Base-by-base conservation (phyloP, 805 yeast species). In the Hanseniaspora hatyaiensis region DNA sequence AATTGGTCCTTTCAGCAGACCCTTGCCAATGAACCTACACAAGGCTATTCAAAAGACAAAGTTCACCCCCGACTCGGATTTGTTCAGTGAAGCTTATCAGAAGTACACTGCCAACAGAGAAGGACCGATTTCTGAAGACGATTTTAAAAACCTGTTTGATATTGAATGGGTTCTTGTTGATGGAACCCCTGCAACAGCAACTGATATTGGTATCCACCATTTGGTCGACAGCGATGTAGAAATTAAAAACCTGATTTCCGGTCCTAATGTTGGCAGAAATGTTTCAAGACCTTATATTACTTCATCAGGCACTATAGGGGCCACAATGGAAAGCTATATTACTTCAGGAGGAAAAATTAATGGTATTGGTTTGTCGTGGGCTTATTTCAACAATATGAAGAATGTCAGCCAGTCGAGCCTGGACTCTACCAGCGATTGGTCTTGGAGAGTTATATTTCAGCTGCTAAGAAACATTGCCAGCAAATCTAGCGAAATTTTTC, bases 171-270 rank as follows among this genome's bases (percentile, higher is more conserved):
- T 78, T 32, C 65, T 89, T 40, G 67, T 92, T 9, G 87, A 85
- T 62, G 94, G 95, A 34, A 92, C 98, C 0, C 98, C 98, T 0
- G 98, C 97, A 13, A 82, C 95, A 1, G 86, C 96, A 64, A 74
- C 94, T 3, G 95, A 89, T 63, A 75, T 92, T 49, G 98, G 96
- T 2, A 64, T 84, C 37, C 79, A 85, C 57, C 86, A 85, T 58
- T 61, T 87, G 48, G 69, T 45, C 9, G 9, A 23, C 1, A 12
- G n/a, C n/a, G 3, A 22, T n/a, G 30, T 9, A 15, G 29, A 18
- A 5, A n/a, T n/a, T 11, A 12, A 73, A 4, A 16, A 34, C 2
- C 96, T 92, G 4, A 62, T 92, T 19, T 82, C 95, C 48, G 98
- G 98, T 1, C 98, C 98, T 6, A 92, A 92, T 60, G 89, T 82